These are phyloP conservation scores for Colletotrichum tropicicola DNA, from an alignment of 2,329 filamentous ascomycete genomes.

Conservation along the genomic window DNA sequence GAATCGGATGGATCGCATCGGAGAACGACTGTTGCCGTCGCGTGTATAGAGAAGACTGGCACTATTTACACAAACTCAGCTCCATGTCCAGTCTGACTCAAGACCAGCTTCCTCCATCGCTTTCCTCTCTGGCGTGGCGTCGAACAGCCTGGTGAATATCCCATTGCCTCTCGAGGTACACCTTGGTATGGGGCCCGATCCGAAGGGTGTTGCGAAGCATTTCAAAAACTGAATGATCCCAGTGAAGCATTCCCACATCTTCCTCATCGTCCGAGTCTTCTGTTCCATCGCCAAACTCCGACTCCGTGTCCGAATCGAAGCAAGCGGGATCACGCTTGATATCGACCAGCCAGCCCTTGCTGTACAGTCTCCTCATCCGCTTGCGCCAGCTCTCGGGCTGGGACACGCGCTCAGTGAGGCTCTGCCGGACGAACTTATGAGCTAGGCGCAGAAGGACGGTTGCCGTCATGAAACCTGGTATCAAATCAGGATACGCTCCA, in stretches of 20 bases:
- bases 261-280: neutral
- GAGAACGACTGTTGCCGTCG: too few relatives aligned
- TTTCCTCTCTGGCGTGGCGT: neutral
- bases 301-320: neutral
- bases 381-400: neutral
- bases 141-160: neutral
- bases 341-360: neutral
- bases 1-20: too few relatives aligned
- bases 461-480: slow-evolving; percentile 16
- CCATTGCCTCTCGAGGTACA: neutral
- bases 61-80: too few relatives aligned
- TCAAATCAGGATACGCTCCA: neutral
- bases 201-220: neutral
- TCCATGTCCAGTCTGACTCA: too few relatives aligned
- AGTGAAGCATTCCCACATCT: neutral
- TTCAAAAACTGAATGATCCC: neutral
- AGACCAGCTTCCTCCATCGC: neutral
- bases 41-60: too few relatives aligned
- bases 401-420: too few relatives aligned
- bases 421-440: neutral
- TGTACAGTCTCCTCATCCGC: neutral
- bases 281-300: neutral
- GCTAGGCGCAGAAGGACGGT: slow-evolving; percentile 3
- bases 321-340: neutral
- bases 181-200: neutral